Percentiles rank a stretch among this genome's conserved stretches.
phyloP scores from a whole-genome alignment of 176 grass and related monocot species.

The Alloteropsis semialata region DNA sequence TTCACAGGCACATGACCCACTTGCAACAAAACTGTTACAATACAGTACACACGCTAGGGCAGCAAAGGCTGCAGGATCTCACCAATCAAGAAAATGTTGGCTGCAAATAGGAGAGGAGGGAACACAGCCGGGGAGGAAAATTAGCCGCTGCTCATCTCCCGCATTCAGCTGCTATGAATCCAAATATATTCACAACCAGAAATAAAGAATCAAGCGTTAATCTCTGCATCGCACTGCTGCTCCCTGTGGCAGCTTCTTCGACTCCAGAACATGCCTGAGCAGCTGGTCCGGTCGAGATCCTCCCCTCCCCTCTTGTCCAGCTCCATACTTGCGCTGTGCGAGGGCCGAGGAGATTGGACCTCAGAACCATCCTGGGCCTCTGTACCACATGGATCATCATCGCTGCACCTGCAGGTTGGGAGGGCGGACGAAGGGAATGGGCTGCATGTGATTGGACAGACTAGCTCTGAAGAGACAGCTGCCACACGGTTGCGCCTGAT shows the following conservation, averaged over 20 bases:
- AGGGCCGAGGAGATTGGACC: slow-evolving; percentile 44
- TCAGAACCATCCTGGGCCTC: slow-evolving; percentile 48
- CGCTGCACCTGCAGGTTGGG: slow-evolving; percentile 58
- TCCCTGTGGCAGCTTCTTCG: slow-evolving; percentile 94
- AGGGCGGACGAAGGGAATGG: slow-evolving; percentile 69
- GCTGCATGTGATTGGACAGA: slow-evolving; percentile 78
- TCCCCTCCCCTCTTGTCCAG: slow-evolving; percentile 61
- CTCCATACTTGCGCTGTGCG: slow-evolving; percentile 34
- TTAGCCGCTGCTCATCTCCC: slow-evolving; percentile 36
- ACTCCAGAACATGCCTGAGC: slow-evolving; percentile 89
- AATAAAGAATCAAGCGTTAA: slow-evolving; percentile 60
- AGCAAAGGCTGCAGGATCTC: slow-evolving; percentile 21
- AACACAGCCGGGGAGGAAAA: slow-evolving; percentile 43
- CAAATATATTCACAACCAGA: slow-evolving; percentile 48
- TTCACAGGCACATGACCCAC: not conserved
- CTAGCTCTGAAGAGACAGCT: slow-evolving; percentile 74
- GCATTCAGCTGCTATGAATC: slow-evolving; percentile 31
- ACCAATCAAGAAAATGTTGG: slow-evolving; percentile 39
- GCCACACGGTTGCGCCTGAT: slow-evolving; percentile 71
- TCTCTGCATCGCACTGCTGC: slow-evolving; percentile 93
- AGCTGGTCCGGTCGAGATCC: slow-evolving; percentile 58
- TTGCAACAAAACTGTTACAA: slow-evolving; percentile 22
- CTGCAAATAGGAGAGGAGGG: slow-evolving; percentile 26
- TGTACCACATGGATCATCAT: slow-evolving; percentile 49
- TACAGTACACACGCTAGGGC: slow-evolving; percentile 7